A percentile compares a stretch with the other conserved stretches of the same genome.
These are phyloP conservation scores for Flaveria ramosissima DNA, from an alignment of 129 eudicot species.

Conservation along the genomic window DNA sequence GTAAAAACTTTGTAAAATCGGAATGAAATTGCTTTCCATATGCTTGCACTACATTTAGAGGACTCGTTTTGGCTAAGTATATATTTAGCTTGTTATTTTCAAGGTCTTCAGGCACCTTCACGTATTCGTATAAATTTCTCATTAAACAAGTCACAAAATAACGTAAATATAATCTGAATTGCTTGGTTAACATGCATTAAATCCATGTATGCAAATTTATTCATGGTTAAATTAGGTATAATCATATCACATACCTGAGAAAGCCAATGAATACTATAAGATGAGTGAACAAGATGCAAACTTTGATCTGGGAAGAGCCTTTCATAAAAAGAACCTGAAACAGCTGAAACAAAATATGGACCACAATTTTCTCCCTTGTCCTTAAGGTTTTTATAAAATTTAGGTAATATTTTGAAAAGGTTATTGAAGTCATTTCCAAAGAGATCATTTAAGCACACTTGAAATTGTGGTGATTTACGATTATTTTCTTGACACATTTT, in stretches of 20 bases:
- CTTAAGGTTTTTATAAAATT: neutral
- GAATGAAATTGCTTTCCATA: slow-evolving; percentile 1
- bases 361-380: neutral
- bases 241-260: neutral
- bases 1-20: slow-evolving; percentile 5
- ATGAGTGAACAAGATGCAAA: neutral
- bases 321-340: neutral
- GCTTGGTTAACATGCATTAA: too few relatives aligned
- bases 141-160: too few relatives aligned
- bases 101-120: slow-evolving; percentile 2
- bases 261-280: slow-evolving; percentile 1
- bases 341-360: neutral
- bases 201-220: too few relatives aligned
- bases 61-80: neutral
- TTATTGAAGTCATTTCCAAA: neutral
- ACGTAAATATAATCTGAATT: too few relatives aligned
- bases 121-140: too few relatives aligned
- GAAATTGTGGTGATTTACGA: neutral
- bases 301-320: neutral
- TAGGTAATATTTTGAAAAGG: neutral
- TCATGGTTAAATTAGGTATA: too few relatives aligned
- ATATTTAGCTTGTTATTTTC: neutral
- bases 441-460: neutral
- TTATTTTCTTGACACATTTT: neutral
- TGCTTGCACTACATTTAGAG: neutral